Evolutionary conservation across 306 rosid species (phyloP), one percentile per base, ranked within the genome.

Genomic region (Cicer chorassanicum): DNA sequence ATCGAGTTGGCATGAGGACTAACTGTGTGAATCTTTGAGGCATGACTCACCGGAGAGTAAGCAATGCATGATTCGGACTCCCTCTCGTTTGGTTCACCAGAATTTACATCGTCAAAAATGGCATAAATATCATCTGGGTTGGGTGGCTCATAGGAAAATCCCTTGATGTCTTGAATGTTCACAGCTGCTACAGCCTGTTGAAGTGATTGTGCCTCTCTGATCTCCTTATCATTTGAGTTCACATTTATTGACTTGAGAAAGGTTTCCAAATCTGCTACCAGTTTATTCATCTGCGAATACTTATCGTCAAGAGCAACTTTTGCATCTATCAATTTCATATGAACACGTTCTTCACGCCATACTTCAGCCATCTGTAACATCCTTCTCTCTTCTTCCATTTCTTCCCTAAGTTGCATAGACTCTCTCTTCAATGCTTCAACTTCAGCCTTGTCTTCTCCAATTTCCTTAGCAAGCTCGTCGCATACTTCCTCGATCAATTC

Each of bases 261-360:
- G 21, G 65, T 83, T 73, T 91, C 96, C 59, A 91, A 82, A 79
- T 88, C 89, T 34, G 86, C 82, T 15, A 88, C 91, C 60, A 93
- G 92, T 78, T 85, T 86, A 86, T 87, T 89, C 97, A 93, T 93
- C 64, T 83, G 90, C 68, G 97, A 88, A 69, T 91, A 89, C 84
- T 89, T 93, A 73, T 89, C 86, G 56, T 93, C 97, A 68, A 93
- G 87, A 14, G 97, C 93, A 81, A 93, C 91, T 82, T 91, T 93
- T 14, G 96, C 98, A 81, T 93, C 97, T 53, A 91, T 85, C 77
- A 93, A 83, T 79, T 93, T 93, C 98, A 93, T 93, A 74, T 93
- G 97, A 73, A 93, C 97, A 38, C 97, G 97, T 84, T 93, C 97
- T 82, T 93, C 98, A 3, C 98, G 96, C 98, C 98, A 93, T 72